Percentiles rank a stretch among this genome's conserved stretches.
These are phyloP conservation scores for Aspergillus ruber DNA, from an alignment of 2,329 filamentous ascomycete species.

Conservation along the genomic window DNA sequence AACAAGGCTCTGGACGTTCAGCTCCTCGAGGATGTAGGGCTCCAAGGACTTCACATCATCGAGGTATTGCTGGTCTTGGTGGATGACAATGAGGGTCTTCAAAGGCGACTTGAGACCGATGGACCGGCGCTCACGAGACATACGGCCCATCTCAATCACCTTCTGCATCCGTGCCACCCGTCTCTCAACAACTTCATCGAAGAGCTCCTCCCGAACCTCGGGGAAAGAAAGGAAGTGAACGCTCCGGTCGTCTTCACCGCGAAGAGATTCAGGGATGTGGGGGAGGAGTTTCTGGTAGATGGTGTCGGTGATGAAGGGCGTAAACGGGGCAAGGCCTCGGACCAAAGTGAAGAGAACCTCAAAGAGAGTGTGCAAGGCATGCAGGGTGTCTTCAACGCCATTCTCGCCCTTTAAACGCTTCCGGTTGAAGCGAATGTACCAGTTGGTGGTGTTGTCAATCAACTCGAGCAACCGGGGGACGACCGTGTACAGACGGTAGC, in stretches of 20 bases:
- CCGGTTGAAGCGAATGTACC: conserved; percentile 95
- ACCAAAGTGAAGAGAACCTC: conserved; percentile 87
- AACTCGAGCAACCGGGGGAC: conserved; percentile 75
- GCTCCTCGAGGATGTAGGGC: conserved; percentile 82
- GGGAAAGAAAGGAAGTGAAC: conserved; percentile 92
- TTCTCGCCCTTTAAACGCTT: conserved; percentile 86
- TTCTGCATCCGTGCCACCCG: conserved; percentile 87
- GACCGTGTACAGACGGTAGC: conserved; percentile 80
- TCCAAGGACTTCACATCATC: conserved; percentile 80
- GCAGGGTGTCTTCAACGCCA: conserved; percentile 75
- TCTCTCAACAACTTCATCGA: conserved; percentile 78
- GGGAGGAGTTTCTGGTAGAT: conserved; percentile 81
- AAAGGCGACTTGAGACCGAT: conserved; percentile 87
- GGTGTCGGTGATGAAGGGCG: conserved; percentile 88
- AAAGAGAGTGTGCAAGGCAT: conserved; percentile 89
- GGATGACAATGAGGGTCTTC: conserved; percentile 82
- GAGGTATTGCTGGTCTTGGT: conserved; percentile 73
- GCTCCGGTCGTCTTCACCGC: conserved; percentile 68
- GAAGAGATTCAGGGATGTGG: conserved; percentile 67
- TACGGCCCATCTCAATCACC: conserved; percentile 84
- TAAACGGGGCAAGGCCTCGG: conserved; percentile 85
- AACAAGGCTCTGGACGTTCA: conserved; percentile 81
- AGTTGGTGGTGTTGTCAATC: conserved; percentile 96
- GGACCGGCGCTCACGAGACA: conserved; percentile 75
- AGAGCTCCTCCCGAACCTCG: conserved; percentile 79